These are phyloP conservation scores for Neurospora discreta DNA, from an alignment of 495 filamentous ascomycete species.

Conservation along the genomic window DNA sequence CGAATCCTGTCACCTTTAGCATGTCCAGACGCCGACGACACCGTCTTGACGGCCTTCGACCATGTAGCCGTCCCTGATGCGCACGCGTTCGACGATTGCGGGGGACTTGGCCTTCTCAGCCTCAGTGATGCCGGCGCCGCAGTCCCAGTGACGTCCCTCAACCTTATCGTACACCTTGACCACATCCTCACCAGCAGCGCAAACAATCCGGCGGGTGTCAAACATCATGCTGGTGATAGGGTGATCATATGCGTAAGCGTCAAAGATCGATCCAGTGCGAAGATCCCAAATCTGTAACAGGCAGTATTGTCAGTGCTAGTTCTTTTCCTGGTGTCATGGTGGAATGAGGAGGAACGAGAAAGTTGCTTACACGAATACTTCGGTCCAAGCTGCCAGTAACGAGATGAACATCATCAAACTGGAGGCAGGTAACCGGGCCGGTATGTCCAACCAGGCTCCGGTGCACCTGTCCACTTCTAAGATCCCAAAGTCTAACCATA, in stretches of 20 bases:
- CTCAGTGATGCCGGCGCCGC: constrained; percentile 64
- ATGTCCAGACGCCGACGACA: constrained; percentile 84
- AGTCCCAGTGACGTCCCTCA: constrained; percentile 94
- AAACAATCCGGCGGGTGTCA: constrained; percentile 79
- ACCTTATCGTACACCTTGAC: constrained; percentile 98
- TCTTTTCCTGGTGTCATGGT: neutral
- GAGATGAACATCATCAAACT: constrained; percentile 92
- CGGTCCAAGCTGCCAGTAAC: constrained; percentile 91
- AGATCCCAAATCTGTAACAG: constrained; percentile 87
- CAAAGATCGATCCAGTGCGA: constrained; percentile 87
- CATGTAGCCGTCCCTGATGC: constrained; percentile 89
- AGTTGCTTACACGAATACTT: constrained; percentile 72
- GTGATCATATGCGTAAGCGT: constrained; percentile 91
- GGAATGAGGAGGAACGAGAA: constrained; percentile 11
- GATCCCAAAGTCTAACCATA: constrained; percentile 95
- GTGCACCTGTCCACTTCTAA: constrained; percentile 91
- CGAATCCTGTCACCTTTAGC: constrained; percentile 32
- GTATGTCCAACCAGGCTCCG: constrained; percentile 94
- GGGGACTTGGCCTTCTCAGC: constrained; percentile 50
- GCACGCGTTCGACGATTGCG: constrained; percentile 72
- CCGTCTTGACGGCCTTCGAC: constrained; percentile 85
- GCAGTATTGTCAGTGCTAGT: neutral
- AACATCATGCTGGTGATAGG: constrained; percentile 98
- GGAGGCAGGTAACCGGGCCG: constrained; percentile 85
- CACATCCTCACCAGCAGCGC: constrained; percentile 81